Conservation (phyloP, 176 grass and related monocot species). For the Areca catechu region DNA sequence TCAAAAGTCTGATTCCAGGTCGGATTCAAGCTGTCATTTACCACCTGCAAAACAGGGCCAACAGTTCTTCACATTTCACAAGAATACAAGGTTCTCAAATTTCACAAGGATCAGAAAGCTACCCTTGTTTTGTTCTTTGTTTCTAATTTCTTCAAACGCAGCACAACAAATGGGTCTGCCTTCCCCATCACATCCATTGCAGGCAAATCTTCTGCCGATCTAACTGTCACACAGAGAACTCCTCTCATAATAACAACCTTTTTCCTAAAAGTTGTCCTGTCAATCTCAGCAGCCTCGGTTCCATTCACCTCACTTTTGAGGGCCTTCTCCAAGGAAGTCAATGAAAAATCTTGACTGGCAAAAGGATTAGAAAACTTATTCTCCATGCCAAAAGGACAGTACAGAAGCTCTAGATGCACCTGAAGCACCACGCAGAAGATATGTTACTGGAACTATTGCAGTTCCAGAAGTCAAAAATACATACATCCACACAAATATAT, state of each 20-base stretch:
- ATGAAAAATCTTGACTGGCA: conserved; percentile 40
- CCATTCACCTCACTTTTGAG: conserved; percentile 72
- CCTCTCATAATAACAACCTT: conserved; percentile 89
- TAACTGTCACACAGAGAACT: conserved; percentile 80
- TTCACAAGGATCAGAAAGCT: conserved; percentile 12
- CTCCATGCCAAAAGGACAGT: conserved; percentile 60
- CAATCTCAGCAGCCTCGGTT: conserved; percentile 39
- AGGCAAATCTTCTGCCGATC: conserved; percentile 89
- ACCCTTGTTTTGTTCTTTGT: conserved; percentile 94
- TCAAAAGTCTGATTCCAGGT: conserved; percentile 98
- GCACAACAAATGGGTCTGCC: conserved; percentile 80
- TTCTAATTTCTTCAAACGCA: conserved; percentile 79
- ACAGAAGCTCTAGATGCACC: conserved; percentile 93
- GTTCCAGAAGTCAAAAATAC: too few relatives aligned
- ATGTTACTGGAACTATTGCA: too few relatives aligned
- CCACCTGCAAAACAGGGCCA: conserved; percentile 52
- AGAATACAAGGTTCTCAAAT: background rate
- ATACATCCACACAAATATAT: too few relatives aligned
- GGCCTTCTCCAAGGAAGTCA: conserved; percentile 90
- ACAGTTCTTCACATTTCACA: background rate
- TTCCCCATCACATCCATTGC: conserved; percentile 94
- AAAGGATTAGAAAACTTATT: conserved; percentile 80
- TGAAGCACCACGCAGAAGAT: conserved; percentile 14
- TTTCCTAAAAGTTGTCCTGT: conserved; percentile 50
- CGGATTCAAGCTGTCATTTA: conserved; percentile 76